These are phyloP conservation scores for Nematocida displodere DNA, from an alignment of 371 early-diverging fungal species.

Conservation along the genomic window DNA sequence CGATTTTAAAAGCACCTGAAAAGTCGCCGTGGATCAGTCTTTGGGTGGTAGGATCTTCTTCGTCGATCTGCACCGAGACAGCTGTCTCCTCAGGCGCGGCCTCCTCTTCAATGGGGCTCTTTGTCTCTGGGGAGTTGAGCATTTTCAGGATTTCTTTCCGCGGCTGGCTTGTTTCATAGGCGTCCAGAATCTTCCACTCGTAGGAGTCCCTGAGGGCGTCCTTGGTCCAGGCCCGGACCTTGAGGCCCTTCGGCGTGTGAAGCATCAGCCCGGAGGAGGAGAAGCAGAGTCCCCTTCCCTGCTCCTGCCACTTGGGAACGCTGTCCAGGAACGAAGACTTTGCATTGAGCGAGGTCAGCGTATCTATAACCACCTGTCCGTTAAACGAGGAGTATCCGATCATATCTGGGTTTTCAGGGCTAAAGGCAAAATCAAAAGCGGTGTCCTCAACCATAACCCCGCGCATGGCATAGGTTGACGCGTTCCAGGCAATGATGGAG, in stretches of 20 bases:
- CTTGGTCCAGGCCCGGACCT: slow-evolving; percentile 13
- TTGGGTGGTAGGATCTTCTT: slow-evolving; percentile 34
- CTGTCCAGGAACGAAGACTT: slow-evolving; percentile 24
- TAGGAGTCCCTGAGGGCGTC: slow-evolving; percentile 7
- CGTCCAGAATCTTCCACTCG: slow-evolving; percentile 41
- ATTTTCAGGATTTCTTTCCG: slow-evolving; percentile 45
- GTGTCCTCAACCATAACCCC: slow-evolving; percentile 33
- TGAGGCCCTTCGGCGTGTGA: background rate
- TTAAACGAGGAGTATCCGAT: slow-evolving; percentile 43
- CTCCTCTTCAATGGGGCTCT: slow-evolving; percentile 28
- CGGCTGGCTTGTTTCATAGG: slow-evolving; percentile 9
- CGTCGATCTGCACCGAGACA: slow-evolving; percentile 24
- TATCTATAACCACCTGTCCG: slow-evolving; percentile 36
- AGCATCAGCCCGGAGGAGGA: slow-evolving; percentile 5
- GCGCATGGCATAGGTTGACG: slow-evolving; percentile 27
- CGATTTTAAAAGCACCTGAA: slow-evolving; percentile 29
- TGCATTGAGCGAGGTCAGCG: slow-evolving; percentile 47
- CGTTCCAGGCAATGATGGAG: slow-evolving; percentile 44
- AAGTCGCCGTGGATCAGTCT: slow-evolving; percentile 40
- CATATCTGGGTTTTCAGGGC: slow-evolving; percentile 50
- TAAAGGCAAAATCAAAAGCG: slow-evolving; percentile 45
- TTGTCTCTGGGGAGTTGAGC: slow-evolving; percentile 12
- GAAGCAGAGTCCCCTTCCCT: slow-evolving; percentile 27
- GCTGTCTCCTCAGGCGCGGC: background rate
- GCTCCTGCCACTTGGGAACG: slow-evolving; percentile 47